phyloP scores from a whole-genome alignment of 768 basidiomycete species.

The Strobilomyces confusus region DNA sequence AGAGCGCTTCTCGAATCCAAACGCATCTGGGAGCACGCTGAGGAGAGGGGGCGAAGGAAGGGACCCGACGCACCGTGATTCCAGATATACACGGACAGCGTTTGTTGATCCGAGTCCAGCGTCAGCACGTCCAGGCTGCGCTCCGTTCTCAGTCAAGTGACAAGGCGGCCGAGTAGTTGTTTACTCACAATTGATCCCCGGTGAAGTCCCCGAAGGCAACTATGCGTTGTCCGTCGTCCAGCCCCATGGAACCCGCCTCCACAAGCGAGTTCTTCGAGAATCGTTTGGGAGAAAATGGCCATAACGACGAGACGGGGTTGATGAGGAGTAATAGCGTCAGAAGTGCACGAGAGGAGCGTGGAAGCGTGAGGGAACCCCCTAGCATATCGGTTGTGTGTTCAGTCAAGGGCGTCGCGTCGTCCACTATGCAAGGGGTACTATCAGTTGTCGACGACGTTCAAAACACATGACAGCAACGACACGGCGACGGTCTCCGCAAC shows the following conservation, averaged over 20 bases:
- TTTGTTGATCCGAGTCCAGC: slow-evolving; percentile 72
- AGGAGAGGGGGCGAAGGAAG: slow-evolving; percentile 1
- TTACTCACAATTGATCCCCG: slow-evolving; percentile 87
- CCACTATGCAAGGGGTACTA: not conserved
- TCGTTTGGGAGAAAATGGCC: slow-evolving; percentile 88
- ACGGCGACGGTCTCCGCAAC: not conserved
- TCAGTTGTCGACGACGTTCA: not conserved
- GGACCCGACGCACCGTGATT: slow-evolving; percentile 57
- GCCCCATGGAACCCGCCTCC: slow-evolving; percentile 73
- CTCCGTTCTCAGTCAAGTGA: not conserved
- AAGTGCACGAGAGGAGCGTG: slow-evolving; percentile 2
- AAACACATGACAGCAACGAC: slow-evolving; percentile 6
- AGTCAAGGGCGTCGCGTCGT: not conserved
- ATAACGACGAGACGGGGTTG: slow-evolving; percentile 38
- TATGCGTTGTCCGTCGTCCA: slow-evolving; percentile 67
- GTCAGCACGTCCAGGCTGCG: slow-evolving; percentile 75
- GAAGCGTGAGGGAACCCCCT: not conserved
- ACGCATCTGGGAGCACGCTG: slow-evolving; percentile 45
- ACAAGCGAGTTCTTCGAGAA: slow-evolving; percentile 81
- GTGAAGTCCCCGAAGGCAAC: slow-evolving; percentile 95
- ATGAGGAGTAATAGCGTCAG: slow-evolving; percentile 16
- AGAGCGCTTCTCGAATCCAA: slow-evolving; percentile 47
- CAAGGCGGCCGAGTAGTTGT: not conserved
- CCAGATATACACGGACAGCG: slow-evolving; percentile 78
- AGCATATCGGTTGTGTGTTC: slow-evolving; percentile 10